Conservation (phyloP, 2,329 filamentous ascomycete genomes). For the Dactylonectria macrodidyma region DNA sequence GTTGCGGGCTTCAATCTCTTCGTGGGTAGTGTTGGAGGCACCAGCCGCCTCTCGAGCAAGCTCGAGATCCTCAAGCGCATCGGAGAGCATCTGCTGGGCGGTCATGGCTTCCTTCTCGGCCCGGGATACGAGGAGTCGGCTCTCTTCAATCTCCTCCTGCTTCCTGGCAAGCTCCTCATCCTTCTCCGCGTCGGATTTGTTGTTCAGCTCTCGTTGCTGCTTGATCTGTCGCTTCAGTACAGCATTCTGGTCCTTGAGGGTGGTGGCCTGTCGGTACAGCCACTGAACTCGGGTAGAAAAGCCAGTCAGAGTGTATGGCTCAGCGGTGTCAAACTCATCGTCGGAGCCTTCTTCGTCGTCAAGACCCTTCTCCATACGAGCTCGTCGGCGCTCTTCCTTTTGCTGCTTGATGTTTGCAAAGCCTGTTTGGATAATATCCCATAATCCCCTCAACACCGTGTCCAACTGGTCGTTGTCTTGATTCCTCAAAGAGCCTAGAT, state of each 20-base stretch:
- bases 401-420: conserved; percentile 69
- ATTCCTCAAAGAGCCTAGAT: conserved; percentile 46
- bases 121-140: conserved; percentile 52
- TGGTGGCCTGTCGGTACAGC: conserved; percentile 82
- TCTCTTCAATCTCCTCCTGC: conserved; percentile 68
- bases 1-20: conserved; percentile 53
- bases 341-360: conserved; percentile 74
- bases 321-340: conserved; percentile 69
- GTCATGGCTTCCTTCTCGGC: conserved; percentile 56
- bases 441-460: conserved; percentile 66
- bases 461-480: conserved; percentile 68
- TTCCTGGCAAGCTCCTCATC: conserved; percentile 75
- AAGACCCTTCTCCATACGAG: conserved; percentile 70
- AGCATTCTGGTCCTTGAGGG: conserved; percentile 87
- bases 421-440: conserved; percentile 68
- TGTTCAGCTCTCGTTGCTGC: conserved; percentile 94
- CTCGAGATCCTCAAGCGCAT: conserved; percentile 65
- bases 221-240: conserved; percentile 94
- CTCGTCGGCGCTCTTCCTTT: conserved; percentile 67
- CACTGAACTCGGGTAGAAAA: conserved; percentile 86
- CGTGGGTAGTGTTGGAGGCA: conserved; percentile 44
- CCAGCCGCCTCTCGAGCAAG: conserved; percentile 46
- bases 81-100: conserved; percentile 64
- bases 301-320: conserved; percentile 79
- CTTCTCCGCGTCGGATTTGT: conserved; percentile 82